phyloP scores from a whole-genome alignment of 805 yeast genomes.

The Ogataea kodamae region DNA sequence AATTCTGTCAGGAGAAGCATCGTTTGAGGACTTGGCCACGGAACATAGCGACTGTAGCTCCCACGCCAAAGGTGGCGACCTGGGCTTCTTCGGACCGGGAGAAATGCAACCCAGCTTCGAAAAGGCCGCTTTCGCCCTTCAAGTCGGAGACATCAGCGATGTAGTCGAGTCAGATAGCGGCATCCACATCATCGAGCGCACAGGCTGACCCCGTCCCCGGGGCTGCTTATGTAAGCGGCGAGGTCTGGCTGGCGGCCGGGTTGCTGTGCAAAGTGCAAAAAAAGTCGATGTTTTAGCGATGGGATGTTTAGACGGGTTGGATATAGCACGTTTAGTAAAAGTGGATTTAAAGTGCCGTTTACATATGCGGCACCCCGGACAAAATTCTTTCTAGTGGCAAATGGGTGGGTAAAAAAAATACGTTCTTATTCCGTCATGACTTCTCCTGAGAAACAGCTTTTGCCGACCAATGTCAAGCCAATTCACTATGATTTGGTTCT shows the following conservation, averaged over 20 bases:
- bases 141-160: slow-evolving; percentile 79
- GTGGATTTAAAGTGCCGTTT: slow-evolving; percentile 7
- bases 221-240: slow-evolving; percentile 6
- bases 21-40: slow-evolving; percentile 68
- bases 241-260: too few species aligned
- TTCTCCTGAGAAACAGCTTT: slow-evolving; percentile 29
- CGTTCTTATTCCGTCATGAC: slow-evolving; percentile 13
- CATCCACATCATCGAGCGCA: slow-evolving; percentile 81
- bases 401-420: slow-evolving; percentile 7
- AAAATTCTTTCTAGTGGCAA: slow-evolving; percentile 9
- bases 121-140: slow-evolving; percentile 74
- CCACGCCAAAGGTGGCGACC: slow-evolving; percentile 84
- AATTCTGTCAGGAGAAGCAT: slow-evolving; percentile 60
- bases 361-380: slow-evolving; percentile 3
- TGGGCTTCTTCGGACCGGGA: slow-evolving; percentile 84
- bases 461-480: slow-evolving; percentile 61
- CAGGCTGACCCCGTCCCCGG: too few species aligned
- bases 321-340: too few species aligned
- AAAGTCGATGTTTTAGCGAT: too few species aligned
- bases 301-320: too few species aligned
- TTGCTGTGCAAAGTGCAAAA: too few species aligned
- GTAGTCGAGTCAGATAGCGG: slow-evolving; percentile 90
- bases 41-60: slow-evolving; percentile 89
- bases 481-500: slow-evolving; percentile 65
- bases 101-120: slow-evolving; percentile 96